Evolutionary conservation across 179 eudicot genomes (phyloP), one percentile per base, ranked within the genome.

Genomic region (Silene vulgaris): DNA sequence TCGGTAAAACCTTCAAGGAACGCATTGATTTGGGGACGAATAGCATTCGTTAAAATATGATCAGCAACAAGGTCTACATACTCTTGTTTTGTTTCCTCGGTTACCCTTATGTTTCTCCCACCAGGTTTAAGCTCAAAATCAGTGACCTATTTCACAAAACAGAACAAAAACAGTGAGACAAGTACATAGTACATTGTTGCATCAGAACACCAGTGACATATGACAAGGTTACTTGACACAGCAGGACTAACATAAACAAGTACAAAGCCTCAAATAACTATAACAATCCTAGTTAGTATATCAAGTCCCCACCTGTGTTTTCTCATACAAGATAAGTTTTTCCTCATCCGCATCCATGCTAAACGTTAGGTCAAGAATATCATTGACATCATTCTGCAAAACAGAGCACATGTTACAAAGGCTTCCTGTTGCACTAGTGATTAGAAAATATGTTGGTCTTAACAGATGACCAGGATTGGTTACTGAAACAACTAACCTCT

Each of bases 281-380:
- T 8, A 1, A 12, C n/a, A 4, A 63, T 1, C 9, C 14, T 12
- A 48, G 43, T 5, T 37, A 28, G 61, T 21, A 43, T 62, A 63
- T 21, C 54, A 30, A 60, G 70, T 67, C 20, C 23, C n/a, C 82
- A 96, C 99, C 98, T 96, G 97, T 72, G 96, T 89, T 80, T 90
- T 96, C 86, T 91, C 99, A 77, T 93, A 96, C 52, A 96, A 89
- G 48, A 96, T 96, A 62, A 87, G 97, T 57, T 96, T 93, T 82
- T 96, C 99, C 82, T 96, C 98, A 82, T 96, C 98, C 11, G 99
- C 92, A 75, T 96, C 99, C 98, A 96, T 91, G 88, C 99, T 96
- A 83, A 96, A 96, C 61, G 99, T 93, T 48, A 96, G 88, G 85
- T 93, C 99, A 65, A 86, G 98, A 76, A 96, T 86, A 78, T 91